Conservation (phyloP, 2,329 filamentous ascomycete genomes). For the Arthrobotrys sinensis region DNA sequence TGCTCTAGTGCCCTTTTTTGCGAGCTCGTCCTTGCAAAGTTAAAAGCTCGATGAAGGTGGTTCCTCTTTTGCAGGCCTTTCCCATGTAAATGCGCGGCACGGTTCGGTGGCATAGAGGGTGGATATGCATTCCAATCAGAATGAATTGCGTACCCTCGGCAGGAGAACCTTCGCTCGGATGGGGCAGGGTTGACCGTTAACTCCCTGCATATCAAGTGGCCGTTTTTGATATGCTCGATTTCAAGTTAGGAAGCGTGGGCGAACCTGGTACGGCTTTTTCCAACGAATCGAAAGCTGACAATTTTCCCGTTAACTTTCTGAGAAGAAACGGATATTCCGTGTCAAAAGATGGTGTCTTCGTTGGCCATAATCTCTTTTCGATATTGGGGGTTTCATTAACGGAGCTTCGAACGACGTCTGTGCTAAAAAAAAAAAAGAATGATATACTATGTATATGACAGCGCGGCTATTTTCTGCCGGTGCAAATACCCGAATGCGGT, state of each 20-base stretch:
- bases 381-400: conserved; percentile 24
- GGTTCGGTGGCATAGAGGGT: conserved; percentile 40
- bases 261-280: conserved; percentile 29
- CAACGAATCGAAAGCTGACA: conserved; percentile 29
- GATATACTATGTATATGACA: conserved; percentile 11
- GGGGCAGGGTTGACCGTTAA: conserved; percentile 36
- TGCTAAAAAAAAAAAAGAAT: conserved; percentile 33
- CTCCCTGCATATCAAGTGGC: conserved; percentile 42
- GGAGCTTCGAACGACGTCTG: conserved; percentile 25
- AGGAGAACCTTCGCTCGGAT: conserved; percentile 32
- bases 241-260: not conserved
- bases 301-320: conserved; percentile 8
- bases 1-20: conserved; percentile 56
- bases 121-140: conserved; percentile 50
- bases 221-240: conserved; percentile 37
- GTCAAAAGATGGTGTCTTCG: conserved; percentile 24
- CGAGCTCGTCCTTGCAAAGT: conserved; percentile 42
- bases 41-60: conserved; percentile 33
- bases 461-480: conserved; percentile 55
- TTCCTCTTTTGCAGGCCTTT: conserved; percentile 24
- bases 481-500: conserved; percentile 53
- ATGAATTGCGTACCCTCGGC: conserved; percentile 48
- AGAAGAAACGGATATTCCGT: not conserved
- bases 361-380: conserved; percentile 24
- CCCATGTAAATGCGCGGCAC: conserved; percentile 61